Conservation (phyloP, 2,329 filamentous ascomycete species). For the Parascedosporium putredinis region DNA sequence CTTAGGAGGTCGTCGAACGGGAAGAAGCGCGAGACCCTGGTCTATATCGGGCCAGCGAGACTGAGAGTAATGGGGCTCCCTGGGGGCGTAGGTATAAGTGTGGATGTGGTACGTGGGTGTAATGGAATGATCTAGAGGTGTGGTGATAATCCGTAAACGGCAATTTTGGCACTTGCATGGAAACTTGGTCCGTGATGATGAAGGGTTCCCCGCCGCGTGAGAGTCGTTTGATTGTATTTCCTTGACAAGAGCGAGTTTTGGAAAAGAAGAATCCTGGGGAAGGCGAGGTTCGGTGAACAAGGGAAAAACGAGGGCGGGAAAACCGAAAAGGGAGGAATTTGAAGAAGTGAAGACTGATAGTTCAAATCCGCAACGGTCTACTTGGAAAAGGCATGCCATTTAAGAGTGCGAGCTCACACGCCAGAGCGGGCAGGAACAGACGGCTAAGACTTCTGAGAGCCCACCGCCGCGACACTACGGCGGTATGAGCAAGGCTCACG, state of each 20-base stretch:
- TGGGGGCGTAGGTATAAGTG: slow-evolving; percentile 6
- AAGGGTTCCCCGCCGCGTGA: not conserved
- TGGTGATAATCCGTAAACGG: slow-evolving; percentile 5
- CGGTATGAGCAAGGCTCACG: slow-evolving; percentile 1
- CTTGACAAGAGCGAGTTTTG: not conserved
- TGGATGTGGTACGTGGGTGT: slow-evolving; percentile 6
- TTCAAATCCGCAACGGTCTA: not conserved
- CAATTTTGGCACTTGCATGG: slow-evolving; percentile 6
- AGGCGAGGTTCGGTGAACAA: no score
- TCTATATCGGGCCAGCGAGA: slow-evolving; percentile 1
- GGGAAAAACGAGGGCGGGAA: not conserved
- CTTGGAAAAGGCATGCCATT: not conserved
- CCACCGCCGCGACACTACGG: not conserved
- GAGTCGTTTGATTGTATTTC: not conserved
- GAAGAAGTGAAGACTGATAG: not conserved
- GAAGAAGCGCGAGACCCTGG: slow-evolving; percentile 2
- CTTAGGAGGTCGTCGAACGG: slow-evolving; percentile 2
- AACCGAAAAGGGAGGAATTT: not conserved
- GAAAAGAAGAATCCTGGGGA: no score
- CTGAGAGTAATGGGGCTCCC: slow-evolving; percentile 1
- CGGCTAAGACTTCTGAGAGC: not conserved
- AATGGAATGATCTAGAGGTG: not conserved
- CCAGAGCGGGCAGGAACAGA: not conserved
- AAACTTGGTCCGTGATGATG: not conserved
- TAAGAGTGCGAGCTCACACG: not conserved